These are phyloP conservation scores for Suillus brevipes DNA, from an alignment of 768 basidiomycete genomes.

Conservation along the genomic window DNA sequence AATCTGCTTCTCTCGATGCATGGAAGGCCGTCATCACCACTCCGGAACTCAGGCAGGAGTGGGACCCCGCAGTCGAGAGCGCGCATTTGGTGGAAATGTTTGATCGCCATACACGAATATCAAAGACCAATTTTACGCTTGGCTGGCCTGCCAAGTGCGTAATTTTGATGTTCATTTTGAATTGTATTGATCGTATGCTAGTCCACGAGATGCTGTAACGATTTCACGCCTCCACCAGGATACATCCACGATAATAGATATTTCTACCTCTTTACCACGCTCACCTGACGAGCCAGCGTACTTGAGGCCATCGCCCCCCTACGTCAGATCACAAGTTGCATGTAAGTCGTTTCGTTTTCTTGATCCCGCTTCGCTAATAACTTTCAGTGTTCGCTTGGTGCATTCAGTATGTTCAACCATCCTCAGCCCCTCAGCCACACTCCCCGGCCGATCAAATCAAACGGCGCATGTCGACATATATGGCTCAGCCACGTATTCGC, in stretches of 20 bases:
- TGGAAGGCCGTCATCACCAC: slow-evolving; percentile 83
- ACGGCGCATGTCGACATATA: slow-evolving; percentile 24
- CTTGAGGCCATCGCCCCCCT: slow-evolving; percentile 87
- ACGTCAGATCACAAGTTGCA: slow-evolving; percentile 84
- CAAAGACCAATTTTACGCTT: slow-evolving; percentile 86
- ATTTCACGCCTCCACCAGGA: slow-evolving; percentile 87
- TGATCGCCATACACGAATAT: slow-evolving; percentile 81
- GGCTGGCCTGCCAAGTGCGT: slow-evolving; percentile 97
- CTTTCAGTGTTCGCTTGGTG: slow-evolving; percentile 85
- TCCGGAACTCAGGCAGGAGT: slow-evolving; percentile 84
- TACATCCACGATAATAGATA: slow-evolving; percentile 79
- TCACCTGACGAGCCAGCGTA: slow-evolving; percentile 90
- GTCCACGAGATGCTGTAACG: slow-evolving; percentile 91
- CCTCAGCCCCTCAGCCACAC: slow-evolving; percentile 35
- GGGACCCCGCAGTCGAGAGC: slow-evolving; percentile 93
- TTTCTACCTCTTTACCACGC: slow-evolving; percentile 91
- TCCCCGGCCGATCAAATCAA: slow-evolving; percentile 39
- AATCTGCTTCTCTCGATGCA: slow-evolving; percentile 61
- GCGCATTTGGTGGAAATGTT: slow-evolving; percentile 83
- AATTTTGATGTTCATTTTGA: slow-evolving; percentile 3
- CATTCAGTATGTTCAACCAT: slow-evolving; percentile 63
- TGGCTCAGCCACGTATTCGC: slow-evolving; percentile 49
- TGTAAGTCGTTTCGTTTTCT: slow-evolving; percentile 42
- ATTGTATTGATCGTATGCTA: slow-evolving; percentile 31
- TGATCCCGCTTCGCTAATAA: slow-evolving; percentile 11